Evolutionary conservation across 495 filamentous ascomycete genomes (phyloP), one percentile per base, ranked within the genome.

Genomic region (Penicillium lividum): DNA sequence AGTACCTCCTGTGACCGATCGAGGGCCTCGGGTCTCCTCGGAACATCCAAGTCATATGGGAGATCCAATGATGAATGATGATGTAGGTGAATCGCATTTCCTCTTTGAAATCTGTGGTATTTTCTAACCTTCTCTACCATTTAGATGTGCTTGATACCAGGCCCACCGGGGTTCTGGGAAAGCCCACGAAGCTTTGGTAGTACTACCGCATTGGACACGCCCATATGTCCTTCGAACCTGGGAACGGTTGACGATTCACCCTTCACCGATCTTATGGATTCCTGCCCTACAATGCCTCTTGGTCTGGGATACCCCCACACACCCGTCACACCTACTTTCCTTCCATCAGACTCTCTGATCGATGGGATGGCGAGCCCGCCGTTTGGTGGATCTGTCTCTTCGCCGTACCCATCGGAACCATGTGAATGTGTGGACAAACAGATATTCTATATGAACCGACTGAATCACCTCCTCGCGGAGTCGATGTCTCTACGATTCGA

Each of bases 381-480:
- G 7, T 65, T 75, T 9, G 70, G 66, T 10, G 62, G 56, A 11
- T 66, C 67, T 0, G 48, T 68, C 5, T 57, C 67, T 7, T 70
- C 67, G 0, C 58, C 65, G 0, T 68, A 64, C 33, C 8, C 58
- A 1, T 30, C 40, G 1, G 61, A 66, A 16, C 58, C 59, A 18
- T 79, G 77, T 59, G 71, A 73, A 28, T 79, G 77, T 51, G 42
- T 68, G 1, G 69, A 75, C 25, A 64, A 65, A 36, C 68, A 75
- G 16, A 58, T 70, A 13, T 71, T 70, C 52, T 65, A 75, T 42
- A 65, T 72, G 67, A 69, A 68, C 46, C 71, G 68, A 22, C 59
- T 79, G 22, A 74, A 68, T 16, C 66, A 72, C 22, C 63, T 77
- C 16, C 68, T 68, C 2, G 60, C 60, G 29, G 72, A 72, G 29